Evolutionary conservation across 176 grass and related monocot genomes (phyloP), one percentile per base, ranked within the genome.

Genomic region (Coix lacrymajobi): DNA sequence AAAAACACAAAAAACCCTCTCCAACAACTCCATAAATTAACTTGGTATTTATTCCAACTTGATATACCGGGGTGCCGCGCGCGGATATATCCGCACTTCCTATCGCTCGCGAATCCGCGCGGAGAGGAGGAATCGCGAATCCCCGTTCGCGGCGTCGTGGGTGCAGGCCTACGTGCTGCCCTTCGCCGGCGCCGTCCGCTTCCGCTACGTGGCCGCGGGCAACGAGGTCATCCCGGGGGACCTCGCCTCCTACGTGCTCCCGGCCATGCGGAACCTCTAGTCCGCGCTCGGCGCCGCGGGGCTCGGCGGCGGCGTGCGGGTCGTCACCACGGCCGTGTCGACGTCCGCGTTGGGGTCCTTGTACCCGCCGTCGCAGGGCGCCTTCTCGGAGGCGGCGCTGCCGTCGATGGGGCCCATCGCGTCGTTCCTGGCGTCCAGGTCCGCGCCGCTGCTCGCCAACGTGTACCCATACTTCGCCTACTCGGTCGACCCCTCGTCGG

Each of bases 381-480:
- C 78, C 0, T 92, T 95, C 79, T 95, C 93, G 6, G 80, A 82
- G 43, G 69, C 84, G 16, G 54, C 85, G 38, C 65, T 89, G 22
- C 76, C 85, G 19, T 8, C 77, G 38, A 32, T 96, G 15, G 70
- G 7, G 24, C 87, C 82, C 14, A 90, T 95, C 63, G 83, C 60
- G 1, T 79, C 87, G 22, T 92, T 90, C 88, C 86, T 95, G 48
- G 79, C 77, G 26, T 82, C 89, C 9, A 83, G 75, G 67, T 32
- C 76, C 26, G 60, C 88, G n/a, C 85, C 93, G 7, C 84, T 96
- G 54, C 90, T 96, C 3, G 85, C 82, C 39, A 96, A 96, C 64
- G 76, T 88, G 31, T 96, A 96, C 85, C 90, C 93, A 0, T 97
- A 97, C 81, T 98, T 98, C 79, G 84, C 92, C 28, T 98, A 98